phyloP scores from a whole-genome alignment of 2,329 filamentous ascomycete species.

The Fusarium goolgardi region DNA sequence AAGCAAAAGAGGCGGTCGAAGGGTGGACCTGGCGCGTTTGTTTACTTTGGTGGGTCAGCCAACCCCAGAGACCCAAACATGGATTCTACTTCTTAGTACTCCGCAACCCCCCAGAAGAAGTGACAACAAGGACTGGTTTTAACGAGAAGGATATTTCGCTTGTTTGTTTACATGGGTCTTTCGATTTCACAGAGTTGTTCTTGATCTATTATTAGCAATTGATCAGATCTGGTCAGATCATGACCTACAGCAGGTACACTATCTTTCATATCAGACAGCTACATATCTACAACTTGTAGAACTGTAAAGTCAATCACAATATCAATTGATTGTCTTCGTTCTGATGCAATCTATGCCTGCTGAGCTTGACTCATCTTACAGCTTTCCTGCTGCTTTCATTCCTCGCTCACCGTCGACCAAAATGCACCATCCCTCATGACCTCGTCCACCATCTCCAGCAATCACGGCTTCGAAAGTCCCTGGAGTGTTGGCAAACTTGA shows the following conservation, averaged over 20 bases:
- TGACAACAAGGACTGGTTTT: conserved; percentile 2
- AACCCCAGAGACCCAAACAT: conserved; percentile 39
- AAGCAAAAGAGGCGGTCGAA: conserved; percentile 21
- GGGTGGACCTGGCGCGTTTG: conserved; percentile 50
- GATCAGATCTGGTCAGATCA: not conserved
- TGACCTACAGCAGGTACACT: not conserved
- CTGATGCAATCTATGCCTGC: not conserved
- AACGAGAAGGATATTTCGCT: not conserved
- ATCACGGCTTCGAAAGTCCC: conserved; percentile 76
- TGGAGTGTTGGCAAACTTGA: conserved; percentile 73
- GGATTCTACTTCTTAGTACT: not conserved
- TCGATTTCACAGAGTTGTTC: not conserved
- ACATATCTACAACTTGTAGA: not conserved
- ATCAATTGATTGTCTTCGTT: not conserved
- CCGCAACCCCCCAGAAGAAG: not conserved
- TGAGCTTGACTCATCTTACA: conserved; percentile 47
- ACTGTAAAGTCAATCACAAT: not conserved
- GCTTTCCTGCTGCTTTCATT: conserved; percentile 66
- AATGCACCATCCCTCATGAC: conserved; percentile 86
- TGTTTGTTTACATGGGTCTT: not conserved
- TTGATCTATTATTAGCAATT: conserved; percentile 1
- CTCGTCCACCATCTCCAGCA: conserved; percentile 70
- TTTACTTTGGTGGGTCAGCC: conserved; percentile 49
- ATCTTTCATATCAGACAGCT: not conserved
- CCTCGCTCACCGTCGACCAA: conserved; percentile 83